A percentile compares a stretch with the other conserved stretches of the same genome.
These are phyloP conservation scores for Mucor ambiguus DNA, from an alignment of 371 early-diverging fungal genomes.

Conservation along the genomic window DNA sequence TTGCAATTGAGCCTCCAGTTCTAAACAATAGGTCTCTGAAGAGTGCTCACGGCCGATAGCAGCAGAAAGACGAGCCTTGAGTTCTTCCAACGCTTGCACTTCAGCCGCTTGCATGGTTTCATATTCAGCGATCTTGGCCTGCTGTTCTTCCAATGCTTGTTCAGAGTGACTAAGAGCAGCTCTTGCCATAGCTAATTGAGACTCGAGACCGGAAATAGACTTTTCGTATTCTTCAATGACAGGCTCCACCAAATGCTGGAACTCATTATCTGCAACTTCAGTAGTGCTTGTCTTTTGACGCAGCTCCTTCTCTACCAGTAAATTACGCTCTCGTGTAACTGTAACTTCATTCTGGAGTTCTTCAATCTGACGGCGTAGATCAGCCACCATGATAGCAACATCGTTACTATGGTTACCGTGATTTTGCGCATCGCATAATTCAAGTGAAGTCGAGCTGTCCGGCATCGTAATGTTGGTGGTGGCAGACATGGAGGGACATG, in stretches of 20 bases:
- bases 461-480: slow-evolving; percentile 28
- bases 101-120: slow-evolving; percentile 28
- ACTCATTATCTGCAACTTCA: slow-evolving; percentile 25
- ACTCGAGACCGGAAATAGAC: slow-evolving; percentile 58
- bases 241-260: slow-evolving; percentile 67
- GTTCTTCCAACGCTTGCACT: slow-evolving; percentile 19
- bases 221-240: slow-evolving; percentile 73
- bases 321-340: slow-evolving; percentile 30
- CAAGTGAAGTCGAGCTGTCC: slow-evolving; percentile 11
- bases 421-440: neutral
- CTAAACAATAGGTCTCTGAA: slow-evolving; percentile 22
- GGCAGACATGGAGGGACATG: slow-evolving; percentile 29
- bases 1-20: slow-evolving; percentile 16
- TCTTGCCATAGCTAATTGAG: slow-evolving; percentile 56
- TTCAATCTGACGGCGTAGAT: slow-evolving; percentile 27
- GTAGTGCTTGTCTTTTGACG: neutral
- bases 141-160: slow-evolving; percentile 49
- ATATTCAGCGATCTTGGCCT: slow-evolving; percentile 40
- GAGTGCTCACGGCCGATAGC: slow-evolving; percentile 31
- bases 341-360: slow-evolving; percentile 33
- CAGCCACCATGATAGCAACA: slow-evolving; percentile 24
- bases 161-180: slow-evolving; percentile 56
- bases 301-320: slow-evolving; percentile 20
- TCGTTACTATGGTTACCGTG: neutral
- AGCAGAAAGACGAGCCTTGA: slow-evolving; percentile 27